Evolutionary conservation across 1,284 basidiomycete genomes (phyloP).

Genomic region (Retiboletus flavoniger): DNA sequence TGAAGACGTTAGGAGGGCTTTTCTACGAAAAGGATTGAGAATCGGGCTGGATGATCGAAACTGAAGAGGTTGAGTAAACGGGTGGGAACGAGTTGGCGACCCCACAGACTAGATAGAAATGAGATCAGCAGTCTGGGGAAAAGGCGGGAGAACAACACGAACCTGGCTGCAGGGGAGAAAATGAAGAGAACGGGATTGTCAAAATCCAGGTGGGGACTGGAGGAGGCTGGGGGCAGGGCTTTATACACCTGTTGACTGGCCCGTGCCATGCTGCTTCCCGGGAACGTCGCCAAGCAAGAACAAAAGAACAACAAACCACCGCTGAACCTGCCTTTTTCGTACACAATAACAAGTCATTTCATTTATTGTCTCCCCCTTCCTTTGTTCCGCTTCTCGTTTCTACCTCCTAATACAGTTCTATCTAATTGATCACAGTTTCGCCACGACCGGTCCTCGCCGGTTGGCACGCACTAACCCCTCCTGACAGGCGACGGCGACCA

Average conservation of each 20-base stretch:
- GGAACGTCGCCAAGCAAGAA: slow-evolving; percentile 33
- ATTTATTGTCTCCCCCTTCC: slow-evolving; percentile 12
- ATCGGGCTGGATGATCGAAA: slow-evolving; percentile 26
- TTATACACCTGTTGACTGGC: slow-evolving; percentile 23
- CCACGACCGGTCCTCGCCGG: slow-evolving; percentile 40
- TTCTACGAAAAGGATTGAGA: slow-evolving; percentile 24
- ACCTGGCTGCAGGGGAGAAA: slow-evolving; percentile 32
- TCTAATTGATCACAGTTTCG: slow-evolving; percentile 21
- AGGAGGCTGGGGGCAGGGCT: slow-evolving; percentile 7
- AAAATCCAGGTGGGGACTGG: slow-evolving; percentile 32
- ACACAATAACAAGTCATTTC: slow-evolving; percentile 30
- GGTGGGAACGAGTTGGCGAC: slow-evolving; percentile 12
- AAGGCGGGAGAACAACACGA: slow-evolving; percentile 3
- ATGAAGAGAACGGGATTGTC: slow-evolving; percentile 33
- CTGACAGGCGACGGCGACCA: slow-evolving; percentile 79
- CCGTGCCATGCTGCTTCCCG: slow-evolving; percentile 11
- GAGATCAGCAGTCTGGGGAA: slow-evolving; percentile 1
- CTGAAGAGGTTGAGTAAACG: background rate
- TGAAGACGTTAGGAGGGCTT: slow-evolving; percentile 23
- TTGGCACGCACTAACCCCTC: slow-evolving; percentile 77
- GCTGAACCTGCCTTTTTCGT: slow-evolving; percentile 25
- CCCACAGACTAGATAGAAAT: slow-evolving; percentile 27
- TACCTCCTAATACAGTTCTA: slow-evolving; percentile 14
- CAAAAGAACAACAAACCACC: slow-evolving; percentile 24
- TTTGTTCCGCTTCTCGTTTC: slow-evolving; percentile 27